A percentile compares a stretch with the other conserved stretches of the same genome.
phyloP scores from a whole-genome alignment of 805 yeast species.

The Blastobotrys terrestris region DNA sequence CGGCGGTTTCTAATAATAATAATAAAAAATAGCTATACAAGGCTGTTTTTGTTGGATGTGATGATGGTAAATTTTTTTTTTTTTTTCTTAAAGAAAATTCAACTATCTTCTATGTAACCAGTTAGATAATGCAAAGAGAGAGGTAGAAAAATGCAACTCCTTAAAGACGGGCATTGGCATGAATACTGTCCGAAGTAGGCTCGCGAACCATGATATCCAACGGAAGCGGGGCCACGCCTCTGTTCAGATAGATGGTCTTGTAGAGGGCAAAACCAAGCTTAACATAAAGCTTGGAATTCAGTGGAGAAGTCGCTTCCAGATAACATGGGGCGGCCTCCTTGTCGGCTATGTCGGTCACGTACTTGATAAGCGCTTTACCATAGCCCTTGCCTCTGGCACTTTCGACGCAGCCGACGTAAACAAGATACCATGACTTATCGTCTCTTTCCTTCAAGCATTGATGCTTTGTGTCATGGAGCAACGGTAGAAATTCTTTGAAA shows the following conservation, averaged over 20 bases:
- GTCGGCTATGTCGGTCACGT: constrained; percentile 41
- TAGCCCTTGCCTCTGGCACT: constrained; percentile 54
- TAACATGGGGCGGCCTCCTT: constrained; percentile 36
- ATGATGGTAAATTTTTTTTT: no score
- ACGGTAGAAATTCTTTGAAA: constrained; percentile 44
- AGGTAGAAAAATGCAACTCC: background rate
- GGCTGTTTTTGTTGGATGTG: no score
- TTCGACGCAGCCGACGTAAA: constrained; percentile 54
- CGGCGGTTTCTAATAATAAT: no score
- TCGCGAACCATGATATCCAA: constrained; percentile 26
- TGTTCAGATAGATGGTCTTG: constrained; percentile 12
- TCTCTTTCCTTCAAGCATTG: constrained; percentile 39
- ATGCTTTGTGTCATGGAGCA: constrained; percentile 38
- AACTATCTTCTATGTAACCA: background rate
- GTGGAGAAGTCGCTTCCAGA: constrained; percentile 52
- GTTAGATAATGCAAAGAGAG: background rate
- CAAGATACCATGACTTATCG: constrained; percentile 47
- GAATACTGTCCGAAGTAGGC: constrained; percentile 5
- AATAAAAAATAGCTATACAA: no score
- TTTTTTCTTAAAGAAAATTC: no score
- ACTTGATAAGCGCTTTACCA: constrained; percentile 46
- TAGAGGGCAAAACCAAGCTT: constrained; percentile 42
- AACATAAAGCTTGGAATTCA: constrained; percentile 47
- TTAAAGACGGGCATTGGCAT: background rate
- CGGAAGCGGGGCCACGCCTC: constrained; percentile 14